Percentiles rank a stretch among this genome's conserved stretches.
phyloP scores from a whole-genome alignment of 495 filamentous ascomycete genomes.

The Aspergillus saccharolyticus region DNA sequence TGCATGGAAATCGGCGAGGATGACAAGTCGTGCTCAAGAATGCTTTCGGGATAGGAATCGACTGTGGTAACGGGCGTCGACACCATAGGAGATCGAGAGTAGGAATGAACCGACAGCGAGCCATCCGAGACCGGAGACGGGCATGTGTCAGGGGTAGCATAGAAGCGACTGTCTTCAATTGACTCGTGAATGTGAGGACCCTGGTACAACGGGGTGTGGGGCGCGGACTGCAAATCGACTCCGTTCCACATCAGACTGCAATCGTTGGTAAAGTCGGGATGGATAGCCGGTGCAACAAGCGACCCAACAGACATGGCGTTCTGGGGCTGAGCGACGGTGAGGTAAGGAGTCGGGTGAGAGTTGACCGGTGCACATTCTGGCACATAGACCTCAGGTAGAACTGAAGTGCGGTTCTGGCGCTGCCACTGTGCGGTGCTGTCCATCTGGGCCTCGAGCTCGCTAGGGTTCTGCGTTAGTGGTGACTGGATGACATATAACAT shows the following conservation, averaged over 20 bases:
- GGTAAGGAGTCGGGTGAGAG: constrained; percentile 18
- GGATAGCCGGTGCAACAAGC: constrained; percentile 39
- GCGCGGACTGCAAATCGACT: constrained; percentile 36
- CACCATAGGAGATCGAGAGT: constrained; percentile 35
- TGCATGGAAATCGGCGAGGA: constrained; percentile 37
- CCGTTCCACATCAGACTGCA: constrained; percentile 37
- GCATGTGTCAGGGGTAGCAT: constrained; percentile 42
- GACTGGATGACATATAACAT: neutral
- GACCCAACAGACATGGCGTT: constrained; percentile 45
- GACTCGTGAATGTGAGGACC: constrained; percentile 34
- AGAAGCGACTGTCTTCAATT: constrained; percentile 38
- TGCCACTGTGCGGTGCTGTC: constrained; percentile 31
- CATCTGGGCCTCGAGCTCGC: constrained; percentile 39
- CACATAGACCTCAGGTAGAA: constrained; percentile 24
- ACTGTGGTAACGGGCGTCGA: constrained; percentile 31
- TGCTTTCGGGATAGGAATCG: constrained; percentile 33
- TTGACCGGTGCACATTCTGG: constrained; percentile 29
- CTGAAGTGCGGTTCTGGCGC: constrained; percentile 20
- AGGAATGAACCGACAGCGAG: constrained; percentile 33
- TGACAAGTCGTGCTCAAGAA: constrained; percentile 32
- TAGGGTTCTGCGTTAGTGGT: constrained; percentile 16
- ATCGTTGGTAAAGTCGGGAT: constrained; percentile 36
- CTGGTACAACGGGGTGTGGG: constrained; percentile 29
- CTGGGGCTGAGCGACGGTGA: constrained; percentile 26
- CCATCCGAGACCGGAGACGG: constrained; percentile 39